Percentiles rank a stretch among this genome's conserved stretches.
Evolutionary conservation across 495 filamentous ascomycete species (phyloP).

Genomic region (Penicillium coffeae): DNA sequence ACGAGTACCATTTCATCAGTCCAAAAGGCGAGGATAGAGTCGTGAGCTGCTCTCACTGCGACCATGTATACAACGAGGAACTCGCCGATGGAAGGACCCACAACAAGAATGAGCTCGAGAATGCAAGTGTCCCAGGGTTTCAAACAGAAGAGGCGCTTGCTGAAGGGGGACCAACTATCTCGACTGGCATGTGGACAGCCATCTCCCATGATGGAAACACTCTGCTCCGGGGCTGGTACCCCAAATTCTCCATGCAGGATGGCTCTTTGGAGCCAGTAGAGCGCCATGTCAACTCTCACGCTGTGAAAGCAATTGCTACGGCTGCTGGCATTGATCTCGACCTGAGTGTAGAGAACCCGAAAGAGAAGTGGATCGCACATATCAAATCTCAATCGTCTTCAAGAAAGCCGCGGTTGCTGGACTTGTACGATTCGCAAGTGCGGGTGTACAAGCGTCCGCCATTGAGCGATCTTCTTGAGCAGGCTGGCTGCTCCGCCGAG

Average conservation of each 20-base stretch:
- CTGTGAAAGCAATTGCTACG: conserved; percentile 59
- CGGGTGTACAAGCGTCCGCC: conserved; percentile 43
- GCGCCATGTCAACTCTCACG: conserved; percentile 64
- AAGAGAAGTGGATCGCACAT: conserved; percentile 51
- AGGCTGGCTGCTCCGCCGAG: conserved; percentile 21
- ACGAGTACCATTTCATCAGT: conserved; percentile 89
- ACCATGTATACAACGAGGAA: conserved; percentile 83
- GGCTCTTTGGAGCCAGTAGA: conserved; percentile 29
- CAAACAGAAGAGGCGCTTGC: conserved; percentile 25
- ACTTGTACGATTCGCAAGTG: conserved; percentile 45
- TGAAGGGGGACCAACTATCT: conserved; percentile 30
- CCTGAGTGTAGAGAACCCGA: conserved; percentile 59
- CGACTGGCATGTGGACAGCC: conserved; percentile 57
- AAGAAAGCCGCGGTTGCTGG: conserved; percentile 32
- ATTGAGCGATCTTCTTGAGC: conserved; percentile 35
- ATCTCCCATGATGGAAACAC: conserved; percentile 65
- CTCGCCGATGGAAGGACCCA: conserved; percentile 51
- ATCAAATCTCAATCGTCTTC: conserved; percentile 26
- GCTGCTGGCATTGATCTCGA: conserved; percentile 65
- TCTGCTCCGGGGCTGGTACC: conserved; percentile 66
- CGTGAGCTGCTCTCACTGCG: conserved; percentile 68
- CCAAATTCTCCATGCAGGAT: conserved; percentile 38
- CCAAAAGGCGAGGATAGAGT: conserved; percentile 80
- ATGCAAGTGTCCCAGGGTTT: conserved; percentile 20
- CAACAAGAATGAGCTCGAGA: conserved; percentile 6